Evolutionary conservation across 352 stramenopile species (phyloP).

Genomic region (Globisporangium heterothallicum): DNA sequence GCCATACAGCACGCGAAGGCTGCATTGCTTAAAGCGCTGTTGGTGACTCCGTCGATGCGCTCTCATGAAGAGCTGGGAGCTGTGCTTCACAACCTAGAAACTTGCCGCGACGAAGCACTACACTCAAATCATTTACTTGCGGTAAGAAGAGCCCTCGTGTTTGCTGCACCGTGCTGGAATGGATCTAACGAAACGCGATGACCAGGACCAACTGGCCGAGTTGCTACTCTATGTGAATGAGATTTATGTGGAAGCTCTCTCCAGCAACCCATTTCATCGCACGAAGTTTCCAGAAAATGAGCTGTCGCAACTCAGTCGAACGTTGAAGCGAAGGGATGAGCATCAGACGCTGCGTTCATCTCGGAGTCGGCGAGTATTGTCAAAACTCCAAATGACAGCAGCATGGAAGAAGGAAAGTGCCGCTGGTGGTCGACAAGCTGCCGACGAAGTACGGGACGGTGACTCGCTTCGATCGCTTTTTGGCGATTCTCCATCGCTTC

Average conservation of each 20-base stretch:
- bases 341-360: constrained; percentile 28
- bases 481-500: neutral
- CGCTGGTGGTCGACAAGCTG: neutral
- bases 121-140: constrained; percentile 19
- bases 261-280: constrained; percentile 33
- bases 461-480: neutral
- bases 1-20: constrained; percentile 20
- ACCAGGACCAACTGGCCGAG: constrained; percentile 34
- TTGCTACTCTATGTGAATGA: constrained; percentile 28
- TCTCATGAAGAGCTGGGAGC: constrained; percentile 20
- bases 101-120: constrained; percentile 22
- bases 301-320: constrained; percentile 17
- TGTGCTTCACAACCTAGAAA: constrained; percentile 17
- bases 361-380: constrained; percentile 29
- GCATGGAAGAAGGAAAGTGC: constrained; percentile 2
- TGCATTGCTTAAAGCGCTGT: constrained; percentile 17
- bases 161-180: neutral
- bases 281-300: constrained; percentile 15
- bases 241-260: constrained; percentile 41
- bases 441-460: no score
- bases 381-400: constrained; percentile 26
- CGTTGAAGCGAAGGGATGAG: constrained; percentile 27
- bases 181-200: neutral
- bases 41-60: constrained; percentile 28
- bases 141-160: constrained; percentile 15